Conservation (phyloP, 2,329 filamentous ascomycete species). For the Macroventuria anomochaeta region DNA sequence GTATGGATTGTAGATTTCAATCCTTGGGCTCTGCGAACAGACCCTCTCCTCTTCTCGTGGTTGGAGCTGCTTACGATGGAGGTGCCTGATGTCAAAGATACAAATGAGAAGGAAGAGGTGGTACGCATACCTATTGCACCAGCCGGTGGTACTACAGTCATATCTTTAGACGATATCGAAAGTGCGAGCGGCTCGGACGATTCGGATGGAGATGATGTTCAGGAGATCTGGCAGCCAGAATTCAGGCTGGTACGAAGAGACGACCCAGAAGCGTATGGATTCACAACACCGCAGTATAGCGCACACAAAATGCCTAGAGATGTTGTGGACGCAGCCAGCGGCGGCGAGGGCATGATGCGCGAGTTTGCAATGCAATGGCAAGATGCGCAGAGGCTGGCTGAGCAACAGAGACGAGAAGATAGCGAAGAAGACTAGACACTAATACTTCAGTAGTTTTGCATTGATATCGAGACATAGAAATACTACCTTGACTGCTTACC, state of each 20-base stretch:
- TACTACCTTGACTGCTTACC: slow-evolving; percentile 14
- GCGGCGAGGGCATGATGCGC: slow-evolving; percentile 72
- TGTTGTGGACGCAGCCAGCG: slow-evolving; percentile 73
- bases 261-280: slow-evolving; percentile 87
- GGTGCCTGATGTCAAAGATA: slow-evolving; percentile 53
- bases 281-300: slow-evolving; percentile 85
- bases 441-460: slow-evolving; percentile 1
- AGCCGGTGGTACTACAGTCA: slow-evolving; percentile 1
- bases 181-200: slow-evolving; percentile 23
- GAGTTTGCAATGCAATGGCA: slow-evolving; percentile 65
- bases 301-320: slow-evolving; percentile 95
- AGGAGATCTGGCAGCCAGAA: slow-evolving; percentile 70
- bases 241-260: slow-evolving; percentile 81
- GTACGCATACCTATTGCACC: slow-evolving; percentile 35
- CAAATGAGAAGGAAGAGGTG: slow-evolving; percentile 26
- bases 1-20: slow-evolving; percentile 94
- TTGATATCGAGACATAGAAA: slow-evolving; percentile 13
- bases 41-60: slow-evolving; percentile 90
- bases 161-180: slow-evolving; percentile 6
- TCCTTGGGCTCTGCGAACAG: slow-evolving; percentile 88
- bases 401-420: slow-evolving; percentile 49
- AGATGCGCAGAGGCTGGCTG: slow-evolving; percentile 52
- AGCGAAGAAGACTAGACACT: slow-evolving; percentile 42
- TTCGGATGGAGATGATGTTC: slow-evolving; percentile 58
- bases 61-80: slow-evolving; percentile 78